phyloP scores from a whole-genome alignment of 139 green algal genomes.

The Tetradesmus obliquus region DNA sequence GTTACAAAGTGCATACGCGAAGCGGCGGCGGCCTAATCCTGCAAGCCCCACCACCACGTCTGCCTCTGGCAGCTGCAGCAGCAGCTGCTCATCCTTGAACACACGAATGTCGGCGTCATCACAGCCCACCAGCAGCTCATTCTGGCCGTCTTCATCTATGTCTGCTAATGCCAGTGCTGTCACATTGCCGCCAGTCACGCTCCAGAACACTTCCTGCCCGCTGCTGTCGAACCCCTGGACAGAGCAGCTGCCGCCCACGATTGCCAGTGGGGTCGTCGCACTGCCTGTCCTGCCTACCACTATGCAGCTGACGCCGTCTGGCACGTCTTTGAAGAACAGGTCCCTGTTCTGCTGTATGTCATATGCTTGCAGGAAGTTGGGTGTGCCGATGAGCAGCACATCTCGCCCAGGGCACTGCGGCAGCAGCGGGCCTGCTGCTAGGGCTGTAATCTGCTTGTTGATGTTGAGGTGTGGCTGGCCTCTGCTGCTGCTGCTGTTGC shows the following conservation, averaged over 20 bases:
- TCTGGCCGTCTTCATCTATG: conserved; percentile 64
- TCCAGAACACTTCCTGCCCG: conserved; percentile 80
- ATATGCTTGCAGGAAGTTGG: conserved; percentile 70
- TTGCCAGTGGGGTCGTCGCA: conserved; percentile 49
- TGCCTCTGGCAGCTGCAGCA: conserved; percentile 74
- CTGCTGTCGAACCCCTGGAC: conserved; percentile 71
- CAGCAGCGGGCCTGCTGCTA: conserved; percentile 58
- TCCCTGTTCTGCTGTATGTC: conserved; percentile 77
- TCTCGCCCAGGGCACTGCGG: conserved; percentile 47
- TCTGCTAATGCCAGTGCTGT: conserved; percentile 72
- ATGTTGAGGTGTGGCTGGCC: conserved; percentile 78
- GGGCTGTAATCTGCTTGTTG: conserved; percentile 76
- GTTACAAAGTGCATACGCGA: conserved; percentile 82
- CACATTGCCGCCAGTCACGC: conserved; percentile 71
- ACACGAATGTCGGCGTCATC: conserved; percentile 81
- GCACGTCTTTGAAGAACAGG: conserved; percentile 82
- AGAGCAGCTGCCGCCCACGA: conserved; percentile 81
- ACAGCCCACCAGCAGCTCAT: conserved; percentile 62
- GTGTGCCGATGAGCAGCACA: conserved; percentile 73
- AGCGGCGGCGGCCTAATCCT: conserved; percentile 41
- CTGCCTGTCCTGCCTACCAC: conserved; percentile 54
- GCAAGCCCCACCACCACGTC: conserved; percentile 68
- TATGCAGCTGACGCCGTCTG: conserved; percentile 67
- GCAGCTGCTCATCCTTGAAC: conserved; percentile 71
- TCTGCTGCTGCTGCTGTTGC: conserved; percentile 30